phyloP scores from a whole-genome alignment of 257 asterid species.

The Sherardia arvensis region DNA sequence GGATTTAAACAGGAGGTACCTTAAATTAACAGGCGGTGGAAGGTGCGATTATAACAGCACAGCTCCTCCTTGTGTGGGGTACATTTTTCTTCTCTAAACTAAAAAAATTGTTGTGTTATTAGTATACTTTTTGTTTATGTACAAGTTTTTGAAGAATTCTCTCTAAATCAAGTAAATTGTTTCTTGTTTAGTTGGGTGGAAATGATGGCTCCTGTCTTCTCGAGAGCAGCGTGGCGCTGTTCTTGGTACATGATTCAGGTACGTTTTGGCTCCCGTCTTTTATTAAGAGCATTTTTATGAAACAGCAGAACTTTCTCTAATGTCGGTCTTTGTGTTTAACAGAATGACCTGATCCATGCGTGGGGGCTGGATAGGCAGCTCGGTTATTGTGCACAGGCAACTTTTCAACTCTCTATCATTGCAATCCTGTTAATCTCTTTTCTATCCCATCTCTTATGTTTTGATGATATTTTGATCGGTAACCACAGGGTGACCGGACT shows the following conservation, averaged over 20 bases:
- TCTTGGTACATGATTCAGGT: constrained; percentile 91
- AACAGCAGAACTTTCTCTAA: background rate
- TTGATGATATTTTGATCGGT: constrained; percentile 6
- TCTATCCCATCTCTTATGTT: background rate
- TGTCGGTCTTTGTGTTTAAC: constrained; percentile 6
- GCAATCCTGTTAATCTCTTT: background rate
- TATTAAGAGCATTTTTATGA: background rate
- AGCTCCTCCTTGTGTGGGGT: constrained; percentile 90
- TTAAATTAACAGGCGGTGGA: constrained; percentile 38
- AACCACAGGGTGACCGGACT: constrained; percentile 60
- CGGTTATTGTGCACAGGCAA: constrained; percentile 95
- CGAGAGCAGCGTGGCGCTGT: constrained; percentile 89
- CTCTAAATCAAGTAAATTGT: background rate
- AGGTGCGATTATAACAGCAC: constrained; percentile 55
- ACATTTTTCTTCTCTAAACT: constrained; percentile 5
- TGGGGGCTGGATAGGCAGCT: constrained; percentile 95
- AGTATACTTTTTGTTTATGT: background rate
- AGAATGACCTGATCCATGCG: constrained; percentile 95
- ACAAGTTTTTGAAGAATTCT: background rate
- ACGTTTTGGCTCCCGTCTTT: no score
- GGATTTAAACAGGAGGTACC: constrained; percentile 51
- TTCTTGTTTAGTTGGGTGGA: constrained; percentile 75
- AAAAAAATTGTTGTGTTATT: no score
- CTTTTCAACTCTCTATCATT: constrained; percentile 4
- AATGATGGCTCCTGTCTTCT: constrained; percentile 97